Base-by-base conservation (phyloP, 768 basidiomycete species). In the Tricholoma sp. region DNA sequence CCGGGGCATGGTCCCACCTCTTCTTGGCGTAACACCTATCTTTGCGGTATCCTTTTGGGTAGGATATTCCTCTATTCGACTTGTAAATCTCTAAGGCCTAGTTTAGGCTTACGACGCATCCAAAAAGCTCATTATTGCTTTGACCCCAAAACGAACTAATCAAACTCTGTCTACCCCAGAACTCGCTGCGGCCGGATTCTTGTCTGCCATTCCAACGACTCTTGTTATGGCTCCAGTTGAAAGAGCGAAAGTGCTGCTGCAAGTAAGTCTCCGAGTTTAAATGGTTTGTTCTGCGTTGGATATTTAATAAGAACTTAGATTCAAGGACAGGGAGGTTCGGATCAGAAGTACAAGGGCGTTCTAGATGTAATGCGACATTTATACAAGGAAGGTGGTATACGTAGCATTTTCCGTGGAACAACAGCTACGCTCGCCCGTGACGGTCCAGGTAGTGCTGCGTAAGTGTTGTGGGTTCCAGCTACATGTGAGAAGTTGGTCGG, bases 21-120 rank as follows among this genome's bases (percentile, higher is more conserved):
- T 98, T 56, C 75, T 97, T 31, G 94, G 96, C 29, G 93, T 99
- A 29, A 98, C 97, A 4, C 97, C 97, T 33, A 98, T 98, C 66
- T 99, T 99, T 65, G 97, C 97, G 3, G 76, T 98, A 31, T 96
- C 94, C 3, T 98, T 99, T 78, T 98, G 95, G 95, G 95, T 94
- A 70, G 56, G 80, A 63, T 54, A 13, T 48, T 33, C 51, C 56
- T 58, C 63, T 58, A 52, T 37, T 29, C 31, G 11, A 52, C 20
- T 28, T 36, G 28, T 17, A 24, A 54, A 52, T 51, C 51, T 50
- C 44, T 44, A 48, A 50, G 28, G 15, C 2, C 33, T 20, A 33
- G 15, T 52, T 51, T 59, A 96, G 95, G 94, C 91, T 6, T 99
- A 98, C 67, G 94, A 98, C 68, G 78, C 84, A 52, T 94, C 95